Conservation (phyloP, 2,329 filamentous ascomycete genomes). For the Calonectria henricotiae region DNA sequence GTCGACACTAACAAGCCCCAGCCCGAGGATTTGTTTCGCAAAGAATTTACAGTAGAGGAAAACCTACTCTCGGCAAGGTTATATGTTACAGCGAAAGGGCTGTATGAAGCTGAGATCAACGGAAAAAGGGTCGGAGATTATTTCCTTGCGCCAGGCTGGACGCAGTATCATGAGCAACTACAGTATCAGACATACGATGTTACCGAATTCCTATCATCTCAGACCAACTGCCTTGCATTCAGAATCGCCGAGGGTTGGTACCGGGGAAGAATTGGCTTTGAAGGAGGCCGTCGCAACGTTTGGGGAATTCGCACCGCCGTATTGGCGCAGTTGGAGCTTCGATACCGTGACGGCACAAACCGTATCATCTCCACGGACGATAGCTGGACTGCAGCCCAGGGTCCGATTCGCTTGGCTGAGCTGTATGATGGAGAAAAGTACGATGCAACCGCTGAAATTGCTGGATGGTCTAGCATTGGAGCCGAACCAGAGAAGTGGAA, state of each 20-base stretch:
- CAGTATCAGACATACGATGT: slow-evolving; percentile 70
- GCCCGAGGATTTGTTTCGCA: slow-evolving; percentile 40
- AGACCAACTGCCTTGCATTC: slow-evolving; percentile 43
- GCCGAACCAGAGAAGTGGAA: slow-evolving; percentile 36
- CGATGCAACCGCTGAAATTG: slow-evolving; percentile 57
- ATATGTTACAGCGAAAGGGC: slow-evolving; percentile 64
- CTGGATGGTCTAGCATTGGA: slow-evolving; percentile 40
- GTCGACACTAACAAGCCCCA: slow-evolving; percentile 47
- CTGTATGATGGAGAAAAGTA: slow-evolving; percentile 71
- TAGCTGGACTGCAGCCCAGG: slow-evolving; percentile 58
- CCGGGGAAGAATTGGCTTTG: slow-evolving; percentile 57
- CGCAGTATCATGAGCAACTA: slow-evolving; percentile 64
- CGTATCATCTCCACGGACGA: slow-evolving; percentile 57
- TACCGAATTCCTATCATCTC: slow-evolving; percentile 55
- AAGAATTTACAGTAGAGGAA: slow-evolving; percentile 28
- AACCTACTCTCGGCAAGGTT: slow-evolving; percentile 55
- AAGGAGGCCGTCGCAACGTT: slow-evolving; percentile 51
- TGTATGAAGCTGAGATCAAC: slow-evolving; percentile 65
- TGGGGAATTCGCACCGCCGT: slow-evolving; percentile 61
- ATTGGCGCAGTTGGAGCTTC: slow-evolving; percentile 61
- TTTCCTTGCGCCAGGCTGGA: slow-evolving; percentile 68
- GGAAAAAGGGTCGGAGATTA: slow-evolving; percentile 58
- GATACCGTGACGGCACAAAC: slow-evolving; percentile 53
- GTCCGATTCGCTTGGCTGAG: slow-evolving; percentile 59
- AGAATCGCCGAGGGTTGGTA: slow-evolving; percentile 69